These are phyloP conservation scores for Nemania serpens DNA, from an alignment of 2,329 filamentous ascomycete species.

Conservation along the genomic window DNA sequence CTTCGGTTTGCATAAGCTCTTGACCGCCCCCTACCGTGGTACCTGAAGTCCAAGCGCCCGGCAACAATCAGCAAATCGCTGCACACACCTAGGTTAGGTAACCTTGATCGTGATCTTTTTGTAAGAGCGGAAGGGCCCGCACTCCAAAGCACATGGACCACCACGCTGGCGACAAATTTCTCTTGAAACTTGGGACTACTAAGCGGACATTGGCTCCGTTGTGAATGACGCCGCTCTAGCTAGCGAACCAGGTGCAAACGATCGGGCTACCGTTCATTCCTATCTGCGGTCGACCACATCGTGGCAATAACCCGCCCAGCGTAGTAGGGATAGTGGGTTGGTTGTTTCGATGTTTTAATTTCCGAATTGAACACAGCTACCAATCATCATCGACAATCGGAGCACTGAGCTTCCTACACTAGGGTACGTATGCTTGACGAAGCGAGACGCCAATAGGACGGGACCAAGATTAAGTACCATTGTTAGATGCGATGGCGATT, in stretches of 20 bases:
- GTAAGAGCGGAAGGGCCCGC: too few relatives aligned
- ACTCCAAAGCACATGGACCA: background rate
- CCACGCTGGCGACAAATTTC: background rate
- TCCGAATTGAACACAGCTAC: background rate
- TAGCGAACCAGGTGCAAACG: background rate
- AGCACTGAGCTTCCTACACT: background rate
- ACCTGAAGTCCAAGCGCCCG: background rate
- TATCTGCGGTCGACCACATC: background rate
- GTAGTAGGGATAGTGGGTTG: background rate
- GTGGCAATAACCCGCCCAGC: background rate
- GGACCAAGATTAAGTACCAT: conserved; percentile 8
- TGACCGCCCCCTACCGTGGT: background rate
- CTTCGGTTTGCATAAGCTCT: background rate
- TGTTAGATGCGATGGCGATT: conserved; percentile 5
- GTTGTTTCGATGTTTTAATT: background rate
- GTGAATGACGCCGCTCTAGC: background rate
- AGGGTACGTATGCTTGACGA: too few relatives aligned
- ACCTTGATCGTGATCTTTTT: too few relatives aligned
- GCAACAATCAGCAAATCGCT: background rate
- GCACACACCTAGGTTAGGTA: background rate
- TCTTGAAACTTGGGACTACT: background rate
- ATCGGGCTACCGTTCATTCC: background rate
- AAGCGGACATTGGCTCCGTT: background rate
- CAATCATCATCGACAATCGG: background rate
- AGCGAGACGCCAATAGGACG: background rate